A percentile compares a stretch with the other conserved stretches of the same genome.
Evolutionary conservation across 177 flowering plant genomes (phyloP).

Genomic region (Tripterygium wilfordii): DNA sequence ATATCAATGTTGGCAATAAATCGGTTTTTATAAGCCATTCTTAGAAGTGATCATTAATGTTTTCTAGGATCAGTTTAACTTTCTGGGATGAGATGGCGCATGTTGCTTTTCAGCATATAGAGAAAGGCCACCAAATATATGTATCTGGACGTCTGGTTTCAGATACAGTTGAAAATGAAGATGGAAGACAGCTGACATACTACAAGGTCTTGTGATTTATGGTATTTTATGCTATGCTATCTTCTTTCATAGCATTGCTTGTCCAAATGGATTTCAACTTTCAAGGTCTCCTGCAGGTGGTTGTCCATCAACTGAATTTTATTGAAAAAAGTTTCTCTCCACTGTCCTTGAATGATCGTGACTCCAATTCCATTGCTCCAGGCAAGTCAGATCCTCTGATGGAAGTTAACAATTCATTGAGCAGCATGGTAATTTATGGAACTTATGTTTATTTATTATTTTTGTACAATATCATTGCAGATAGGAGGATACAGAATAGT

Average conservation of each 20-base stretch:
- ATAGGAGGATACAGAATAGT: constrained; percentile 27
- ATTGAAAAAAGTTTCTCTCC: constrained; percentile 50
- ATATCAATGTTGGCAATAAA: no score
- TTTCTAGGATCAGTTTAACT: constrained; percentile 74
- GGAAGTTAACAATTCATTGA: not conserved
- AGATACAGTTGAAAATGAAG: constrained; percentile 63
- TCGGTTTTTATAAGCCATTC: no score
- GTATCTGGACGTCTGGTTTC: constrained; percentile 75
- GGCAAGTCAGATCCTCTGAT: constrained; percentile 21
- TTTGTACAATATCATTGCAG: constrained; percentile 24
- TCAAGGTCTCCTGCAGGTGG: constrained; percentile 43
- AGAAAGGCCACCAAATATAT: constrained; percentile 77
- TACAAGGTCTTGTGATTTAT: constrained; percentile 54
- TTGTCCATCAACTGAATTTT: constrained; percentile 80
- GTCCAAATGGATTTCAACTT: not conserved
- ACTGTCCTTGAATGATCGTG: constrained; percentile 32
- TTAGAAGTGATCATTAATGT: not conserved
- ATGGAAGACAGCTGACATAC: constrained; percentile 69
- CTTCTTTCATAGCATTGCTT: not conserved
- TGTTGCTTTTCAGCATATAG: constrained; percentile 69
- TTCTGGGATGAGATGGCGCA: constrained; percentile 93
- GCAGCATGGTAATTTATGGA: not conserved
- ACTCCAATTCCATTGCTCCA: constrained; percentile 24
- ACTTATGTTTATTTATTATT: not conserved
- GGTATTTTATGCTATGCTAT: not conserved